These are phyloP conservation scores for Ophiosphaerella narmari DNA, from an alignment of 2,329 filamentous ascomycete genomes.

Conservation along the genomic window DNA sequence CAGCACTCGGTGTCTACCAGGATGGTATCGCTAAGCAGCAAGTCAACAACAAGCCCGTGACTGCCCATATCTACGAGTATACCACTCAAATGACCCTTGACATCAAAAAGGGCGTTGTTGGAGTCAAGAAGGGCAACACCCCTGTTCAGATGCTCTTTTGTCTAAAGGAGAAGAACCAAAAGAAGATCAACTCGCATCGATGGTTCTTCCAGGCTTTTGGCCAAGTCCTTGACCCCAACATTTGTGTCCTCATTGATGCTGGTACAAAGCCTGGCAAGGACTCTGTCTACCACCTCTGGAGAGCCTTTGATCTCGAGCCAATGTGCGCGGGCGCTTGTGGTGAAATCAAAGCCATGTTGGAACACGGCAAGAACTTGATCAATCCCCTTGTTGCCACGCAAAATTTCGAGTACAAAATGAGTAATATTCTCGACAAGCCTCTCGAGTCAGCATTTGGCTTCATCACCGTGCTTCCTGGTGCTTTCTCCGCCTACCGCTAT, in stretches of 20 bases:
- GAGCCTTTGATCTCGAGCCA: constrained; percentile 95
- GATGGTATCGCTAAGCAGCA: constrained; percentile 98
- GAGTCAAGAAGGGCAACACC: constrained; percentile 79
- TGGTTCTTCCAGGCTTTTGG: constrained; percentile 99
- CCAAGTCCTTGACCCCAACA: constrained; percentile 88
- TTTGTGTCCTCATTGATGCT: constrained; percentile 93
- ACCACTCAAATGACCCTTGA: constrained; percentile 84
- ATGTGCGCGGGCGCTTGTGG: constrained; percentile 98
- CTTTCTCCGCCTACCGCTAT: constrained; percentile 97
- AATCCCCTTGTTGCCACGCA: constrained; percentile 95
- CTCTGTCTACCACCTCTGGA: constrained; percentile 98
- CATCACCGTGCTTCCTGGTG: constrained; percentile 93
- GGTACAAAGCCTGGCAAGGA: constrained; percentile 92
- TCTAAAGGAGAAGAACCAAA: constrained; percentile 98
- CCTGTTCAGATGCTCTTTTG: constrained; percentile 98
- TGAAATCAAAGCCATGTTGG: constrained; percentile 98
- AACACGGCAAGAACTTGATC: constrained; percentile 81
- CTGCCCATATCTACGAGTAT: constrained; percentile 95
- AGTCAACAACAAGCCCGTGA: constrained; percentile 95
- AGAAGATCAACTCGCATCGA: constrained; percentile 99
- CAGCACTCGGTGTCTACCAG: constrained; percentile 94
- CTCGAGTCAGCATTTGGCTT: constrained; percentile 97
- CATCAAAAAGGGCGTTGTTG: constrained; percentile 87
- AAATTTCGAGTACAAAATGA: constrained; percentile 99
- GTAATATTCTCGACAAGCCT: constrained; percentile 97